These are phyloP conservation scores for Colletotrichum sp. DNA, from an alignment of 2,329 filamentous ascomycete genomes.

Conservation along the genomic window DNA sequence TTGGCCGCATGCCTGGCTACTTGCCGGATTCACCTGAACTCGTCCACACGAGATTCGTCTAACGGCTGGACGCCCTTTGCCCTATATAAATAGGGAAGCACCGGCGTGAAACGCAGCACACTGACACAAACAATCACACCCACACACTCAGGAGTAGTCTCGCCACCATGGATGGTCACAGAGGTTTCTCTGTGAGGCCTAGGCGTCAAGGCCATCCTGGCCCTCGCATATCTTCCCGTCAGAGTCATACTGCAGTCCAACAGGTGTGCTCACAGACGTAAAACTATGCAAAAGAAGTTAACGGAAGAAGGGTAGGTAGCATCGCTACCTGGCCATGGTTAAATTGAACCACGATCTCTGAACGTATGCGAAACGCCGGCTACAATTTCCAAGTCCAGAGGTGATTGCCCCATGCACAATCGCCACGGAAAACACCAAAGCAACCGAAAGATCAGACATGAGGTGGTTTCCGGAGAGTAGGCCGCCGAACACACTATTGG, in stretches of 20 bases:
- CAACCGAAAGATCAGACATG: not conserved
- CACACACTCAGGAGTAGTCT: not conserved
- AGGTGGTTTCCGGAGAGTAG: not conserved
- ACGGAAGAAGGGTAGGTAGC: too few relatives aligned
- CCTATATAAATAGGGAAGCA: not conserved
- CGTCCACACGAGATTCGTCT: not conserved
- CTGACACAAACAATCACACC: not conserved
- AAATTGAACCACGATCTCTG: not conserved
- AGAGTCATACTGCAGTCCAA: too few relatives aligned
- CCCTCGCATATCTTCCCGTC: too few relatives aligned
- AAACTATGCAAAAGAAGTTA: too few relatives aligned
- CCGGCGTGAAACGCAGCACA: not conserved
- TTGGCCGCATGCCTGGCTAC: not conserved
- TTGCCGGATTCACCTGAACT: not conserved
- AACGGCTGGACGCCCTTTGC: not conserved
- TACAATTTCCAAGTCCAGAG: not conserved
- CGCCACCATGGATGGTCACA: not conserved
- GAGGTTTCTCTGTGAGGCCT: too few relatives aligned
- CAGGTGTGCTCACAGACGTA: too few relatives aligned
- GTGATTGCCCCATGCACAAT: fast-evolving
- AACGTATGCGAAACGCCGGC: not conserved
- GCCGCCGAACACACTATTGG: not conserved
- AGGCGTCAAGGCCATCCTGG: too few relatives aligned
- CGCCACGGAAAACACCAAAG: fast-evolving
- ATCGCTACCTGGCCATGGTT: not conserved